Percentiles rank a stretch among this genome's conserved stretches.
Conservation (phyloP, 2,329 filamentous ascomycete genomes). For the Microcera coccophila region DNA sequence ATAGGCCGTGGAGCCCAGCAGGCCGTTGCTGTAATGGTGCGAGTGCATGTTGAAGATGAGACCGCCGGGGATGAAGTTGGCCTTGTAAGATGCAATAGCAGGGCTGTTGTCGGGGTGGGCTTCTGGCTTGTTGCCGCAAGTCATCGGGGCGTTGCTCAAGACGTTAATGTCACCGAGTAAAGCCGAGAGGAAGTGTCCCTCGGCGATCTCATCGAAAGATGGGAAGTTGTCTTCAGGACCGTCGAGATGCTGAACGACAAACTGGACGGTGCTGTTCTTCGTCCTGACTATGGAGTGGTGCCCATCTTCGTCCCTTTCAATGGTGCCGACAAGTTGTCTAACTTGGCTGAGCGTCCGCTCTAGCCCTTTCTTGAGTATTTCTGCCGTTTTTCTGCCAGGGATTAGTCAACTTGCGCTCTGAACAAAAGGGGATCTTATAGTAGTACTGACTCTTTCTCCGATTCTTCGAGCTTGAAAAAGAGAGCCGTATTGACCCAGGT, state of each 20-base stretch:
- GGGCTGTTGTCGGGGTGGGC: constrained; percentile 34
- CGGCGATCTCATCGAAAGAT: constrained; percentile 37
- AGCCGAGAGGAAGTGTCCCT: constrained; percentile 31
- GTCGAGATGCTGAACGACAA: constrained; percentile 38
- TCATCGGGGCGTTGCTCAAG: constrained; percentile 36
- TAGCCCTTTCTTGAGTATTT: constrained; percentile 30
- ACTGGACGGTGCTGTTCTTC: constrained; percentile 31
- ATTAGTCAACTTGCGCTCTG: no score
- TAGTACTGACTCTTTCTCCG: no score
- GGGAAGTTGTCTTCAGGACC: constrained; percentile 31
- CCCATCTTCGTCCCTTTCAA: constrained; percentile 36
- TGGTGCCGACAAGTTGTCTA: constrained; percentile 37
- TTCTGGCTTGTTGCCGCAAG: constrained; percentile 37
- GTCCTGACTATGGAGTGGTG: constrained; percentile 36
- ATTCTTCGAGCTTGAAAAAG: no score
- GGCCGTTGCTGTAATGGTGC: constrained; percentile 41
- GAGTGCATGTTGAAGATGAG: constrained; percentile 38
- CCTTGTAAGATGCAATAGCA: constrained; percentile 34
- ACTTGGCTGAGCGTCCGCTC: constrained; percentile 36
- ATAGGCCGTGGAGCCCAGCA: constrained; percentile 36
- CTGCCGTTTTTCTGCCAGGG: no score
- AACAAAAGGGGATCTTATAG: no score
- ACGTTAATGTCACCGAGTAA: constrained; percentile 32
- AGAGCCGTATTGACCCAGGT: no score
- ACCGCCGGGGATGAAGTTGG: constrained; percentile 40